Conservation (phyloP, 2,329 filamentous ascomycete genomes). For the Lecanosticta acicola region DNA sequence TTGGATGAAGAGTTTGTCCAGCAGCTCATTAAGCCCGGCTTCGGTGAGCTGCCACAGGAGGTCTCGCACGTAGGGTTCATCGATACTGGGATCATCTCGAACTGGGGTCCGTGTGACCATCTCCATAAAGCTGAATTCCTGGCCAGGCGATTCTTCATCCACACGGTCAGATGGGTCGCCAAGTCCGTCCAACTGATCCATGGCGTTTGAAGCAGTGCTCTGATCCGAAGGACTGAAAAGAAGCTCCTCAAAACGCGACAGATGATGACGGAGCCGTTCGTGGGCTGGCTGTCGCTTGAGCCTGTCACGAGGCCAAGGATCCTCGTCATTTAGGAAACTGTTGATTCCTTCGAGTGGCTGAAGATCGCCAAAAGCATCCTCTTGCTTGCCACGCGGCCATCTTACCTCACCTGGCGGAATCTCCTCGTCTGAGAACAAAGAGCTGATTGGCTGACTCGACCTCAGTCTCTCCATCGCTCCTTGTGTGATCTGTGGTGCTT, state of each 20-base stretch:
- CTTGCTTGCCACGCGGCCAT: conserved; percentile 29
- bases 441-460: conserved; percentile 44
- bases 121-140: background rate
- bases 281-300: conserved; percentile 6
- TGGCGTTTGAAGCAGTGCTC: background rate
- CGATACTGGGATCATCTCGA: conserved; percentile 2
- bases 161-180: background rate
- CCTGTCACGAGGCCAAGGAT: conserved; percentile 25
- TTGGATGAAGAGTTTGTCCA: conserved; percentile 77
- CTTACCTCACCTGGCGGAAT: conserved; percentile 29
- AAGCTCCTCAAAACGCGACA: conserved; percentile 31
- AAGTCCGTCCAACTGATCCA: background rate
- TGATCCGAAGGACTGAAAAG: conserved; percentile 5
- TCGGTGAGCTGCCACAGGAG: conserved; percentile 88
- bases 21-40: conserved; percentile 85
- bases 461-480: conserved; percentile 36
- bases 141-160: background rate
- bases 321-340: conserved; percentile 52
- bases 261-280: conserved; percentile 16
- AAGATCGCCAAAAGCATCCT: conserved; percentile 30
- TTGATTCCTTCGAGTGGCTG: conserved; percentile 40
- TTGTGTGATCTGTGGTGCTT: conserved; percentile 66
- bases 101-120: background rate
- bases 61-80: conserved; percentile 51
- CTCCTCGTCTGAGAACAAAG: conserved; percentile 38